Conservation (phyloP, 495 filamentous ascomycete genomes). For the Cercophora scortea region DNA sequence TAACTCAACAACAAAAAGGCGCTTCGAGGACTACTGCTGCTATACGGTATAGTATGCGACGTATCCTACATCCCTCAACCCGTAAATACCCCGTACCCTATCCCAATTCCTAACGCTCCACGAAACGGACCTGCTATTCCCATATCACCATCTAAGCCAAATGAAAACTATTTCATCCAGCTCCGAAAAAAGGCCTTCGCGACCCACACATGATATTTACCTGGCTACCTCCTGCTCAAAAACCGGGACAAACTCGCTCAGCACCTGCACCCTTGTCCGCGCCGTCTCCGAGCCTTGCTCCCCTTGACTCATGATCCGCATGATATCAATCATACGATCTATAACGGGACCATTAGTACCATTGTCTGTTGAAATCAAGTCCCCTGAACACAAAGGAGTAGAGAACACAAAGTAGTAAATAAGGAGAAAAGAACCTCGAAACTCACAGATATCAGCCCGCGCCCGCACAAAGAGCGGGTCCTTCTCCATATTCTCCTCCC, state of each 20-base stretch:
- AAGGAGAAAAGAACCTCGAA: background rate
- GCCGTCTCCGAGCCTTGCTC: constrained; percentile 46
- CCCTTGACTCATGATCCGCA: constrained; percentile 44
- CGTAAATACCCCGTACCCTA: no score
- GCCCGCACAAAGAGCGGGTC: constrained; percentile 49
- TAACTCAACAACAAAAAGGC: no score
- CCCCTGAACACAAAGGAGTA: background rate
- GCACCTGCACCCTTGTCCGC: constrained; percentile 45
- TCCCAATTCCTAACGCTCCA: no score
- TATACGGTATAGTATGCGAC: no score
- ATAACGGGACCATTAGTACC: background rate
- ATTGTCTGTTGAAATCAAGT: background rate
- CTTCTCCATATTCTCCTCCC: constrained; percentile 25
- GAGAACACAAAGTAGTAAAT: background rate
- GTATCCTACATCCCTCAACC: no score
- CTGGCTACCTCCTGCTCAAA: no score
- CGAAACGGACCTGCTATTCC: no score
- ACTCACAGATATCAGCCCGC: constrained; percentile 48
- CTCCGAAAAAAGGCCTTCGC: no score
- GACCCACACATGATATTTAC: no score
- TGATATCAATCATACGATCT: constrained; percentile 52
- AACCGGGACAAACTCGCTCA: constrained; percentile 37
- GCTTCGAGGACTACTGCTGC: no score
- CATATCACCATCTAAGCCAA: no score
- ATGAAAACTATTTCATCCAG: no score